These are phyloP conservation scores for Capronia epimyces DNA, from an alignment of 2,329 filamentous ascomycete species.

Conservation along the genomic window DNA sequence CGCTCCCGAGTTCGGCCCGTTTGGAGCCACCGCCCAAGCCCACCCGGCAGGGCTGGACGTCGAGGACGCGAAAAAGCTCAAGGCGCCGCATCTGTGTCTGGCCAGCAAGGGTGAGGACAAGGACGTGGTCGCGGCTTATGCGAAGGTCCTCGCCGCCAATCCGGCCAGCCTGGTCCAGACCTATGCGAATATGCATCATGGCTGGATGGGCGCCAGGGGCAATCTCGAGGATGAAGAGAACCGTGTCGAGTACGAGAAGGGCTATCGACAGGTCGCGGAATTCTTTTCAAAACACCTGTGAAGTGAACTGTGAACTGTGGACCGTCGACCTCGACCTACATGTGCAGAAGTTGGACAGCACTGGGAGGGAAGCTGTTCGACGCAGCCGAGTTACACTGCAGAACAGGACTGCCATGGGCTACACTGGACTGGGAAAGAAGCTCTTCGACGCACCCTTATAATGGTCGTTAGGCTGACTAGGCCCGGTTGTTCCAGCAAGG, in stretches of 20 bases:
- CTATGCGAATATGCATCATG: slow-evolving; percentile 64
- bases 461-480: too few species aligned
- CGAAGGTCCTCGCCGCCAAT: slow-evolving; percentile 47
- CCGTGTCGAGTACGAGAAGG: slow-evolving; percentile 57
- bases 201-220: slow-evolving; percentile 66
- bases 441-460: too few species aligned
- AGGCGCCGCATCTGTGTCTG: slow-evolving; percentile 57
- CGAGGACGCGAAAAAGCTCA: slow-evolving; percentile 55
- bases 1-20: slow-evolving; percentile 10
- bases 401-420: too few species aligned
- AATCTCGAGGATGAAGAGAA: slow-evolving; percentile 52
- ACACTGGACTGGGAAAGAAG: too few species aligned
- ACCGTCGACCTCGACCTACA: too few species aligned
- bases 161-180: slow-evolving; percentile 56
- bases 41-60: slow-evolving; percentile 41
- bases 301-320: too few species aligned
- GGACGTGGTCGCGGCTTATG: slow-evolving; percentile 49
- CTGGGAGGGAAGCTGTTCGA: too few species aligned
- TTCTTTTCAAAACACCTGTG: neutral
- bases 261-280: slow-evolving; percentile 29
- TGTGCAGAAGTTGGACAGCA: too few species aligned
- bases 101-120: slow-evolving; percentile 61
- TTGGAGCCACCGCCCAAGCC: too few species aligned
- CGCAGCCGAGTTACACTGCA: too few species aligned
- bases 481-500: too few species aligned